Percentiles rank a stretch among this genome's conserved stretches.
These are phyloP conservation scores for Mortierella antarctica DNA, from an alignment of 192 early-diverging fungal species.

Conservation along the genomic window DNA sequence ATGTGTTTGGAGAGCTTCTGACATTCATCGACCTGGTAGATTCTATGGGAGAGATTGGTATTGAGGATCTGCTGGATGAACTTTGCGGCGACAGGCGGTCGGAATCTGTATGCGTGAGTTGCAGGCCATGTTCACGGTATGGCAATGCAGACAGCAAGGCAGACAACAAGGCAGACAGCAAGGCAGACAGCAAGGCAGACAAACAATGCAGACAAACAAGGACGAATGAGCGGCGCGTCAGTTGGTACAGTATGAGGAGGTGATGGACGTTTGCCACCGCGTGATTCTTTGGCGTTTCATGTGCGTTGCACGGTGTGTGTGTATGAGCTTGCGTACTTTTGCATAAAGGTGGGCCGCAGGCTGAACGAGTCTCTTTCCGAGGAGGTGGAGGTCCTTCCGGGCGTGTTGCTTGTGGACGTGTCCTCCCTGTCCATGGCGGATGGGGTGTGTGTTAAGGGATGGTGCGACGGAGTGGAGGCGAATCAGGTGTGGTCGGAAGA, in stretches of 20 bases:
- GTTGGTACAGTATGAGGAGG: too few species aligned
- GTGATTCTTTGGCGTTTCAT: neutral
- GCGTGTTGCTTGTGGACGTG: neutral
- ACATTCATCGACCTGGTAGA: constrained; percentile 29
- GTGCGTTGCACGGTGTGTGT: neutral
- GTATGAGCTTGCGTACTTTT: constrained; percentile 27
- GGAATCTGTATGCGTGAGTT: constrained; percentile 11
- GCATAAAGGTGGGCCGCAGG: constrained; percentile 46
- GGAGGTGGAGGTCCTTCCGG: constrained; percentile 26
- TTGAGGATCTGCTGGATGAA: constrained; percentile 51
- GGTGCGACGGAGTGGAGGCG: neutral
- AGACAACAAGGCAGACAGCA: too few species aligned
- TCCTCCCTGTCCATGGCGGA: neutral
- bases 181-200: neutral
- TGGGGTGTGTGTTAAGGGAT: neutral
- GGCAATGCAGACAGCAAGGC: neutral
- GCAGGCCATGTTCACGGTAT: too few species aligned
- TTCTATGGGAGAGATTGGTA: constrained; percentile 23
- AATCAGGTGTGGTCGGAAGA: too few species aligned
- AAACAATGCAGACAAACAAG: too few species aligned
- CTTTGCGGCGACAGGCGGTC: constrained; percentile 43
- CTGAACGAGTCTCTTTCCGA: constrained; percentile 41
- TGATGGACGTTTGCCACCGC: too few species aligned
- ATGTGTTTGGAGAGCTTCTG: constrained; percentile 39
- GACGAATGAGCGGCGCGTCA: neutral